Evolutionary conservation across 371 early-diverging fungal genomes (phyloP).

Genomic region (Actinomortierella wolfii): DNA sequence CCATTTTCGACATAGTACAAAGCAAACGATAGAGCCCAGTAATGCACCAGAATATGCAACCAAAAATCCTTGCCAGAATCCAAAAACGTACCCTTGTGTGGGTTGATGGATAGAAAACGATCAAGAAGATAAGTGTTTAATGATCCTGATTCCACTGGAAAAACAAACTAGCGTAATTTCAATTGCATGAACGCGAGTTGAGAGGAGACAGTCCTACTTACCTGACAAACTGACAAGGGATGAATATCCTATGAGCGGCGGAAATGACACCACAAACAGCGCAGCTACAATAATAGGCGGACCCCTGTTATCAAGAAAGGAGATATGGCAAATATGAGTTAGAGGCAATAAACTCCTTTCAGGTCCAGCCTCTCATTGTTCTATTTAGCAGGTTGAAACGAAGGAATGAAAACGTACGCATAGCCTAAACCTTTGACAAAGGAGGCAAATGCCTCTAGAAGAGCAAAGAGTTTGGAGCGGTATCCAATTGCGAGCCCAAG

Average conservation of each 20-base stretch:
- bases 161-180: neutral
- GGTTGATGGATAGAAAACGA: neutral
- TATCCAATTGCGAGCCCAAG: slow-evolving; percentile 15
- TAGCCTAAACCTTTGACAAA: slow-evolving; percentile 27
- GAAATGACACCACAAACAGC: slow-evolving; percentile 64
- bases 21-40: slow-evolving; percentile 64
- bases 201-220: slow-evolving; percentile 3
- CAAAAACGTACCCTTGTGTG: slow-evolving; percentile 63
- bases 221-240: slow-evolving; percentile 63
- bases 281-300: slow-evolving; percentile 25
- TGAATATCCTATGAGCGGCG: slow-evolving; percentile 72
- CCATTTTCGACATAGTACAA: slow-evolving; percentile 59
- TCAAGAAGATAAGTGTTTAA: neutral
- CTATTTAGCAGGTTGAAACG: no score
- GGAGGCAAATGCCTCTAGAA: slow-evolving; percentile 21
- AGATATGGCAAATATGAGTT: no score
- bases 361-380: no score
- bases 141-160: neutral
- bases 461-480: slow-evolving; percentile 24
- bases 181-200: neutral
- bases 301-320: slow-evolving; percentile 12
- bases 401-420: slow-evolving; percentile 21
- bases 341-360: no score
- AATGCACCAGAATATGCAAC: slow-evolving; percentile 65
- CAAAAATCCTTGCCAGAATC: slow-evolving; percentile 61